Base-by-base conservation (phyloP, 2,329 filamentous ascomycete genomes). In the Calonectria naviculata region DNA sequence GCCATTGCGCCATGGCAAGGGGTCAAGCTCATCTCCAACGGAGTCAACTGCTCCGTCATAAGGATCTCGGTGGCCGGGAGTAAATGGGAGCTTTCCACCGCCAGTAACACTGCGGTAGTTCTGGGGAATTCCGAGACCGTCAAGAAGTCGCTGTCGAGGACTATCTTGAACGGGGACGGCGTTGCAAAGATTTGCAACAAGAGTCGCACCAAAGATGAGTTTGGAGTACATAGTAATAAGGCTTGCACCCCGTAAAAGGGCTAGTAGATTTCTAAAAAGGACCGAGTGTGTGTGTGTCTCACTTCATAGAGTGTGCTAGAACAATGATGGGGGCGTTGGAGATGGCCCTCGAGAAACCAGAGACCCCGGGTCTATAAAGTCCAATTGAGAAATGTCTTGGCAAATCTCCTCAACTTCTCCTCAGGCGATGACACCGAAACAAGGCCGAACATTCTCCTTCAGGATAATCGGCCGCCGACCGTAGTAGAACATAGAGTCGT, bases 1-100 rank as follows among this genome's bases (percentile, higher is more conserved):
- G 28, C 91, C 91, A 78, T 92, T 92, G 38, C 90, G 87, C 80
- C 85, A 91, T 1, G 93, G 93, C 65, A 92, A 82, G 29, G 93
- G 92, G 73, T 93, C 88, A n/a, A 93, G 84, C 13, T 87, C 84
- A 3, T 91, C 84, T 15, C 87, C 89, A 49, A 92, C 79, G 6
- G 90, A 81, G 79, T 94, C 92, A 46, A 93, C 82, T 49, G 91
- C 89, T 68, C 84, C 84, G 80, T 94, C 92, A 72, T 90, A 88
- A 0, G 90, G 90, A 75, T 94, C 91, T 61, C 84, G 85, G 77
- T 89, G 84, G 9, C 84, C 89, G 0, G 90, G 91, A 13, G 86
- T 90, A 77, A 92, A 94, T 0, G 91, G 91, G 15, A 83, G 81
- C 44, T 78, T 73, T 68, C 80, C 81, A 67, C 74, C 76, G 9